phyloP scores from a whole-genome alignment of 139 green algal genomes.

The Tetradesmus lagerheimii region DNA sequence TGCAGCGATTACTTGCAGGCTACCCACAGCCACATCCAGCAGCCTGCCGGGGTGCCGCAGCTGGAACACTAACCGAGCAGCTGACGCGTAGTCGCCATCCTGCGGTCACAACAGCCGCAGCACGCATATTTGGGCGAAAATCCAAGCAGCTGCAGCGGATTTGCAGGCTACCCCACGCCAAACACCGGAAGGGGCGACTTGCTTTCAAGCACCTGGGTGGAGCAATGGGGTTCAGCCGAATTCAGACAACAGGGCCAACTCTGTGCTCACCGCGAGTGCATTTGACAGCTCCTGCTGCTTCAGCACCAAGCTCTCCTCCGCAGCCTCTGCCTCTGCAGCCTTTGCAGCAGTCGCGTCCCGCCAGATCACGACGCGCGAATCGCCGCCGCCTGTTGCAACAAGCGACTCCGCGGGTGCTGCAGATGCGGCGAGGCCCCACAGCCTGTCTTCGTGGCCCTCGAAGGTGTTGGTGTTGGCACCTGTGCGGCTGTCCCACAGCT shows the following conservation, averaged over 20 bases:
- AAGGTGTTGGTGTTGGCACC: slow-evolving; percentile 90
- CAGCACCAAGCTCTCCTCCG: slow-evolving; percentile 65
- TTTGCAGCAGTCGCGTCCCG: slow-evolving; percentile 70
- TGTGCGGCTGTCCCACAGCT: slow-evolving; percentile 86
- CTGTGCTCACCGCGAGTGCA: slow-evolving; percentile 71
- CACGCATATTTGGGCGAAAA: not conserved
- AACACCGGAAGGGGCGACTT: not conserved
- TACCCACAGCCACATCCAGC: slow-evolving; percentile 79
- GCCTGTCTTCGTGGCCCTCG: slow-evolving; percentile 95
- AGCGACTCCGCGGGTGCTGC: slow-evolving; percentile 33
- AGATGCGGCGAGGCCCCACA: slow-evolving; percentile 71
- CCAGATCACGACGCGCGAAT: slow-evolving; percentile 89
- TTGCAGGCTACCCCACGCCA: too few relatives aligned
- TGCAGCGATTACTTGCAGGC: too few relatives aligned
- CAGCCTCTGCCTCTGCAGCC: slow-evolving; percentile 59
- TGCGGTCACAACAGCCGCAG: slow-evolving; percentile 43
- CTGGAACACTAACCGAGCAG: slow-evolving; percentile 87
- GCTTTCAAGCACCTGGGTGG: not conserved
- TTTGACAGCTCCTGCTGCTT: slow-evolving; percentile 88
- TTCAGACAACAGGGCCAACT: not conserved
- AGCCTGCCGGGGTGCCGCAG: slow-evolving; percentile 84
- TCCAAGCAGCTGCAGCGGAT: too few relatives aligned
- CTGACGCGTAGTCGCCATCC: slow-evolving; percentile 75
- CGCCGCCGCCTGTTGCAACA: slow-evolving; percentile 84
- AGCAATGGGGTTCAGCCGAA: not conserved